Base-by-base conservation (phyloP, 1,139 yeast genomes). In the Candida buenavistaensis region DNA sequence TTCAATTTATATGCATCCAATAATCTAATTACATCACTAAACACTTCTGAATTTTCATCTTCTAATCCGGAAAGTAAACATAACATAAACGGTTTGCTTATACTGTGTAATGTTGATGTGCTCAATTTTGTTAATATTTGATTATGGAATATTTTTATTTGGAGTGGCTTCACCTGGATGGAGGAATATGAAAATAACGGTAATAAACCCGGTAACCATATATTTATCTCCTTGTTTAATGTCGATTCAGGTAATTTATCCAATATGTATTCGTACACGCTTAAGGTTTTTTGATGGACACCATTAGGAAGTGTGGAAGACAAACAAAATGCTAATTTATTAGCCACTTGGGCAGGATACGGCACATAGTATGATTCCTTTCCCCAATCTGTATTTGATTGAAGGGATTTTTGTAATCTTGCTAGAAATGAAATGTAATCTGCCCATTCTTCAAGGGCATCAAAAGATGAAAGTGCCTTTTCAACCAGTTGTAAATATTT, bases 401-500 rank as follows among this genome's bases (percentile, higher is more conserved):
- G 70, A 25, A 89, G 61, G 0, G 92, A 81, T 55, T 88, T 86
- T 43, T 81, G 80, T 9, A 92, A 71, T 45, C 85, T 78, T 1
- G 92, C 80, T 30, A 94, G 66, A 55, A 88, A 89, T 14, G 97
- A 83, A 39, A 92, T 92, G 57, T 90, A 89, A 55, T 92, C 98
- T n/a, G 98, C 97, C 98, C 98, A 92, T 64, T 90, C 97, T 27
- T 81, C 84, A 2, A 89, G 82, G n/a, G 80, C 59, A 37, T 87
- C 96, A 63, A 92, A 92, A n/a, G 80, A 68, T 6, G 76, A 68
- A 17, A 92, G 64, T 0, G 94, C 89, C 44, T 82, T 78, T 40
- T 86, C 95, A 5, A 89, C 75, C 43, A 70, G 78, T 20, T 78
- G 72, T 16, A 69, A 63, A 52, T 82, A 84, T 44, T 85, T 78